Base-by-base conservation (phyloP, 208 protist species). In the Wallacemonas sp. region DNA sequence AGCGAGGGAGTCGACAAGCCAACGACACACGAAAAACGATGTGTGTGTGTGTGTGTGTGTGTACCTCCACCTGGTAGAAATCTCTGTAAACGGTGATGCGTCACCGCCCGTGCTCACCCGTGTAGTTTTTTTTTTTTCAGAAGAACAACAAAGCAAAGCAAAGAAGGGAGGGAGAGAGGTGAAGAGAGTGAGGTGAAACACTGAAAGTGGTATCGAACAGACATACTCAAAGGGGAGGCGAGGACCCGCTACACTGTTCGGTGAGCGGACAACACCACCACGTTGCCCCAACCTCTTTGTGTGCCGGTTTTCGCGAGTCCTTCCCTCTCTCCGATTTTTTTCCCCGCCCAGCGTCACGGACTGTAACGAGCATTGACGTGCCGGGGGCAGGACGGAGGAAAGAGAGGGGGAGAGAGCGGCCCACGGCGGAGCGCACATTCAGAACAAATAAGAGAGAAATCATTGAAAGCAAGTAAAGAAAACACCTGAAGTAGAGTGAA, bases 91-190 rank as follows among this genome's bases (percentile, higher is more conserved):
- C n/a, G n/a, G n/a, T n/a, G n/a, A n/a, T n/a, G n/a, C n/a, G n/a
- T n/a, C n/a, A n/a, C n/a, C n/a, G n/a, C n/a, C n/a, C n/a, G n/a
- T n/a, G n/a, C n/a, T n/a, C n/a, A n/a, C n/a, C n/a, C n/a, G 22
- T 15, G 15, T 55, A 26, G 9, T 8, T 37, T 38, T 58, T 58
- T 58, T 58, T 58, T 58, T 37, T 58, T 58, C 37, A 42, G 15
- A 22, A 37, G 42, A 21, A 58, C 3, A 21, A 58, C 42, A 59
- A 29, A 57, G 41, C 19, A 66, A 39, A 45, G 33, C 39, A 59
- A 50, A 60, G 22, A 37, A 41, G 33, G 42, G 24, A 60, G 5
- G 37, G 22, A 13, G 19, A 6, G 15, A 58, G 8, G 27, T 21
- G 32, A 58, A 58, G 29, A 58, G 32, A 37, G 8, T 6, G 32